Evolutionary conservation across 2,329 filamentous ascomycete genomes (phyloP).

Genomic region (Aspergillus amoenus): DNA sequence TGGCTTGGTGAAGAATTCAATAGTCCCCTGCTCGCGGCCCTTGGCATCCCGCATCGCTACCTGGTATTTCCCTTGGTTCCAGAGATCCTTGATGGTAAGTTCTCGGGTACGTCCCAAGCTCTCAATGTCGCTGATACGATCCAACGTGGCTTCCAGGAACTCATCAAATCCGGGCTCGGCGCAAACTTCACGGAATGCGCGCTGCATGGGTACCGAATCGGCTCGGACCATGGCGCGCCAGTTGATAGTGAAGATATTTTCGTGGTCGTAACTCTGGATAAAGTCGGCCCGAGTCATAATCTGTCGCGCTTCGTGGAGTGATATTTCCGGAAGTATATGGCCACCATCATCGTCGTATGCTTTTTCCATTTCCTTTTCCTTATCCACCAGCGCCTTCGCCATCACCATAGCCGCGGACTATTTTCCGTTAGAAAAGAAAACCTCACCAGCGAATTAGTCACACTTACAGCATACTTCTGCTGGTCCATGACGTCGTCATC

Average conservation of each 20-base stretch:
- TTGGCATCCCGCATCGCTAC: conserved; percentile 53
- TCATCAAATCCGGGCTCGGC: conserved; percentile 73
- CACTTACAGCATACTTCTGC: conserved; percentile 85
- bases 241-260: conserved; percentile 95
- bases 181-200: conserved; percentile 85
- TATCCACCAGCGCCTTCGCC: conserved; percentile 85
- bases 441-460: not conserved
- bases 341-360: conserved; percentile 66
- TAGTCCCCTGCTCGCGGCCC: conserved; percentile 47
- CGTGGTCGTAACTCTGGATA: conserved; percentile 85
- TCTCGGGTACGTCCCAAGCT: conserved; percentile 90
- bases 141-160: conserved; percentile 76
- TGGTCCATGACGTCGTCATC: conserved; percentile 99
- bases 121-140: conserved; percentile 90
- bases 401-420: conserved; percentile 90
- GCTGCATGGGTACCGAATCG: conserved; percentile 94
- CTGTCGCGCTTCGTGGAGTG: conserved; percentile 79
- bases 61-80: conserved; percentile 77
- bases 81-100: conserved; percentile 91
- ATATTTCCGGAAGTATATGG: conserved; percentile 76
- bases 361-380: conserved; percentile 61
- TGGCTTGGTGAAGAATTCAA: conserved; percentile 49
- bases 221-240: conserved; percentile 82
- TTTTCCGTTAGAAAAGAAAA: conserved; percentile 16
- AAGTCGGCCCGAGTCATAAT: conserved; percentile 97